Conservation (phyloP, 495 filamentous ascomycete species). For the Tetracladium setigerum region DNA sequence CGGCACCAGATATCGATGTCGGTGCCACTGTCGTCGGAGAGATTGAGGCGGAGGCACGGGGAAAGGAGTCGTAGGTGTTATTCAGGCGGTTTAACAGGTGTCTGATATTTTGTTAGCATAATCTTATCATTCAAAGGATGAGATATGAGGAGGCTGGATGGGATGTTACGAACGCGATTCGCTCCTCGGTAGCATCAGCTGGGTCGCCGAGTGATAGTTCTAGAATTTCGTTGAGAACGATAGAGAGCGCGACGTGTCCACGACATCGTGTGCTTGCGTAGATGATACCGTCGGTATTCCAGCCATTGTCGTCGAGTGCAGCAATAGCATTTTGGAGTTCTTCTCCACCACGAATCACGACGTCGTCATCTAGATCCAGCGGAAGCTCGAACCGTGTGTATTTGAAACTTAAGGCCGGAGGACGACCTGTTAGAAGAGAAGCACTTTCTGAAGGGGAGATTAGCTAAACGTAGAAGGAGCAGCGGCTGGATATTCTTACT, state of each 20-base stretch:
- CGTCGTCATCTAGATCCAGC: constrained; percentile 17
- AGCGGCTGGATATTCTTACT: neutral
- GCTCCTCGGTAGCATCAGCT: constrained; percentile 7
- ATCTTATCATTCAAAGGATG: too few species aligned
- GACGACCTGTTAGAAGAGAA: constrained; percentile 16
- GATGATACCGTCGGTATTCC: constrained; percentile 13
- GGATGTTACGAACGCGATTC: constrained; percentile 12
- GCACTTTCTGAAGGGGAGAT: neutral
- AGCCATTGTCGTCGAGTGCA: constrained; percentile 14
- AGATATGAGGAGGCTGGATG: neutral
- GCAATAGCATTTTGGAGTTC: constrained; percentile 9
- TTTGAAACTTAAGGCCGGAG: constrained; percentile 13
- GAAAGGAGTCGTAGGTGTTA: constrained; percentile 9
- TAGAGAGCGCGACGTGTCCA: constrained; percentile 1
- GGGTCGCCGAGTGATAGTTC: constrained; percentile 17
- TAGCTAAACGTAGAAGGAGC: too few species aligned
- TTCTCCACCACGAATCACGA: constrained; percentile 14
- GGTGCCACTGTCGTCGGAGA: neutral
- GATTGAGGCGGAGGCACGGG: constrained; percentile 5
- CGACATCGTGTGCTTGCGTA: constrained; percentile 1
- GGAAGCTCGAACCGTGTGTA: constrained; percentile 12
- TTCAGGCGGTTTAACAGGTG: constrained; percentile 5
- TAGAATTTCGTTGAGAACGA: constrained; percentile 14
- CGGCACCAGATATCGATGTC: neutral
- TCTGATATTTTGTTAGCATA: neutral